Conservation (phyloP, 140 eudicot genomes). For the Oenanthe javanica region DNA sequence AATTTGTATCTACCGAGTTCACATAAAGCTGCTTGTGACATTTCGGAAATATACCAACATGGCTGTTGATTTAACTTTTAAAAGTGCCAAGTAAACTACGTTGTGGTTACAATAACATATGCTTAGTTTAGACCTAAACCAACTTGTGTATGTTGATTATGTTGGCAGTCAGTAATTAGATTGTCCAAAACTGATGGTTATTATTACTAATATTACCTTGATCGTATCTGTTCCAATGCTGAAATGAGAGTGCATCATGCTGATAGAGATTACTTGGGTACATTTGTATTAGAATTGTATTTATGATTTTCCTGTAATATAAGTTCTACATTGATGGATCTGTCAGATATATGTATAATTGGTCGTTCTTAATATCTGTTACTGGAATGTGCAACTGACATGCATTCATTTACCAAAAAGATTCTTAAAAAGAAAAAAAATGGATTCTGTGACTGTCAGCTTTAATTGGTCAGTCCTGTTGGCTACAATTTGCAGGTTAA, state of each 20-base stretch:
- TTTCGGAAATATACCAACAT: neutral
- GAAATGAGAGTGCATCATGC: neutral
- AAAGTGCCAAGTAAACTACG: neutral
- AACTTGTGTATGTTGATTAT: neutral
- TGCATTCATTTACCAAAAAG: neutral
- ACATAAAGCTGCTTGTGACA: neutral
- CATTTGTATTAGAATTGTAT: neutral
- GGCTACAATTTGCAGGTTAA: constrained; percentile 36
- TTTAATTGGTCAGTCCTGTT: neutral
- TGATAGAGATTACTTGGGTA: neutral
- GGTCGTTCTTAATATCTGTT: neutral
- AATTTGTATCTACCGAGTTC: neutral
- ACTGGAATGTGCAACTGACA: neutral
- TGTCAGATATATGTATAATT: neutral
- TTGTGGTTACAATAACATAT: neutral
- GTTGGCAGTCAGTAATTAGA: neutral
- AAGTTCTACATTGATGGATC: neutral
- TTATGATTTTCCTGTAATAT: neutral
- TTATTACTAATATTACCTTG: neutral
- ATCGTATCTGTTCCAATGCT: neutral
- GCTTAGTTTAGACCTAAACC: neutral
- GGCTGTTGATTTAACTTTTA: neutral
- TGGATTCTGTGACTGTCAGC: neutral
- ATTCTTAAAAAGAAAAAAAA: neutral
- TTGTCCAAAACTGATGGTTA: neutral